Evolutionary conservation across 257 asterid species (phyloP), one percentile per base, ranked within the genome.

Genomic region (Forsythia suspensa): DNA sequence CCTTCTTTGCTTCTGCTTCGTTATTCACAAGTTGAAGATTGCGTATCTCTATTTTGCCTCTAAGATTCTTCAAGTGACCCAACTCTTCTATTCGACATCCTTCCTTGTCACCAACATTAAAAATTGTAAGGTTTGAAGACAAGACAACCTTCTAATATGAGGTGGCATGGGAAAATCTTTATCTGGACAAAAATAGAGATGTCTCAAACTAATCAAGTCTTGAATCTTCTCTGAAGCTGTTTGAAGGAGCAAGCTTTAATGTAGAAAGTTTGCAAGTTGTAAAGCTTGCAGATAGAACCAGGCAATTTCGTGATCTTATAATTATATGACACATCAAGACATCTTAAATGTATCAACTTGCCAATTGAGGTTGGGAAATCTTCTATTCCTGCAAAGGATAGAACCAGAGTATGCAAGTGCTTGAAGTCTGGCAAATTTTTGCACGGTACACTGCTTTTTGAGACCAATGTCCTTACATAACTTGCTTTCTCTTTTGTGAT

Each of bases 201-300:
- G 59, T 29, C 46, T 40, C 1, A 63, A 34, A 34, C 48, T 63
- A 46, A 13, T 52, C 52, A 73, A 73, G 20, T 15, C n/a, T 0
- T 3, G 5, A 0, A 51, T 18, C 18, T 3, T 51, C 0, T 12
- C 20, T 15, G 59, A 51, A 52, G 9, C 24, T 4, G 20, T 52
- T 1, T 5, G 15, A 52, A 0, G 24, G 0, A 0, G 21, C 68
- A 68, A 0, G 0, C 0, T 9, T 0, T 9, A 8, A 66, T 16
- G 24, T 15, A 40, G 12, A 80, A 3, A 0, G 84, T 80, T 41
- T 57, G 80, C 51, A 43, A 43, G 51, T 43, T 43, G 51, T 43
- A 43, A 6, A 81, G 73, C 79, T 65, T 81, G 75, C 79, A 52
- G n/a, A 81, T 55, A 20, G 76, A 71, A 72, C 75, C n/a, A 7